phyloP scores from a whole-genome alignment of 495 filamentous ascomycete species.

The Podospora anserina region DNA sequence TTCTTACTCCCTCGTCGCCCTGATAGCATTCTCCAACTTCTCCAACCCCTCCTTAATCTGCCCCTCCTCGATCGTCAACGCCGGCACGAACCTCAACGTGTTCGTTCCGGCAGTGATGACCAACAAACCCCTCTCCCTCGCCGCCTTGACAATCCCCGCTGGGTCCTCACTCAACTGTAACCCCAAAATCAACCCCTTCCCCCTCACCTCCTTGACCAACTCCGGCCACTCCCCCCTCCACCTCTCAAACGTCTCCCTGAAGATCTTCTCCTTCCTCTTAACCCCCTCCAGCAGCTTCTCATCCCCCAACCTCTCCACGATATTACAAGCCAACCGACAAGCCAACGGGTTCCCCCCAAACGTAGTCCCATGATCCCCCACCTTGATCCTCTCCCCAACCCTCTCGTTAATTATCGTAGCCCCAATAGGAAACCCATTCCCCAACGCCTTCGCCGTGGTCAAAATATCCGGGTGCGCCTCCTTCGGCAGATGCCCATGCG shows the following conservation, averaged over 20 bases:
- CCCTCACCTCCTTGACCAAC: slow-evolving; percentile 72
- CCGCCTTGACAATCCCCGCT: slow-evolving; percentile 69
- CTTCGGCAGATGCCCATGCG: slow-evolving; percentile 66
- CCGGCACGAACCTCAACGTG: slow-evolving; percentile 82
- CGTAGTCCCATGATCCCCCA: slow-evolving; percentile 94
- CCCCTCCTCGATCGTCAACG: slow-evolving; percentile 68
- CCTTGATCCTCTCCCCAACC: slow-evolving; percentile 78
- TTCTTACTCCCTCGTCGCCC: slow-evolving; percentile 26
- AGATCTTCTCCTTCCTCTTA: slow-evolving; percentile 59
- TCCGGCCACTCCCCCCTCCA: slow-evolving; percentile 66
- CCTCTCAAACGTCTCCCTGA: slow-evolving; percentile 59
- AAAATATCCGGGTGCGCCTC: slow-evolving; percentile 91
- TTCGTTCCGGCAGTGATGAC: slow-evolving; percentile 90
- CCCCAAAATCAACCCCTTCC: slow-evolving; percentile 79
- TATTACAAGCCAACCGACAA: slow-evolving; percentile 76
- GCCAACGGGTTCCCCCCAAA: slow-evolving; percentile 95
- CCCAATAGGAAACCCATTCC: slow-evolving; percentile 93
- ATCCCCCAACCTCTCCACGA: slow-evolving; percentile 69
- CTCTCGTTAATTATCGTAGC: slow-evolving; percentile 78
- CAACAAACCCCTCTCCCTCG: slow-evolving; percentile 81
- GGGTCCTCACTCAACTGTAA: slow-evolving; percentile 74
- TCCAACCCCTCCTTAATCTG: slow-evolving; percentile 72
- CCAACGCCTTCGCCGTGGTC: slow-evolving; percentile 91
- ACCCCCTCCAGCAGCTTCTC: slow-evolving; percentile 63
- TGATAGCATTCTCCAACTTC: slow-evolving; percentile 76